Base-by-base conservation (phyloP, 495 filamentous ascomycete species). In the Neurospora tetraspora region DNA sequence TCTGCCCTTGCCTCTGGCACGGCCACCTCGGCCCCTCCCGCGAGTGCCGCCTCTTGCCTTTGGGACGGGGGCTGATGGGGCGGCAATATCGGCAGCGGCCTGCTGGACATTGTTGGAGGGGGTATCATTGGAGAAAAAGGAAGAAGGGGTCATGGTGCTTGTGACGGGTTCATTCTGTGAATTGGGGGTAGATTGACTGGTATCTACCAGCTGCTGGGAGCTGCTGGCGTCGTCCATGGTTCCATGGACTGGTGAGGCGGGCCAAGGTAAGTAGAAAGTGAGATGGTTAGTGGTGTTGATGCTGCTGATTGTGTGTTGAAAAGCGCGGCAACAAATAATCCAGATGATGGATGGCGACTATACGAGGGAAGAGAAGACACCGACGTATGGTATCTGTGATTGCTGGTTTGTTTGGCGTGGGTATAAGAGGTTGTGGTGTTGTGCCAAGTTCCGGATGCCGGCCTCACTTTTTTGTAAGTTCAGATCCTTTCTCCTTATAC, bases 11-110 rank as follows among this genome's bases (percentile, higher is more conserved):
- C 72, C 69, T 71, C 74, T 68, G 40, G 71, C 75, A 71, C 77
- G 76, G 31, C 79, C 53, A 18, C 53, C 81, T 68, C 79, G 72
- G 69, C 80, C 81, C 69, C 76, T 71, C 18, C 76, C 77, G 70
- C 79, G 79, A 68, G 74, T 53, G 31, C 70, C 47, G 38, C 70
- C 65, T 4, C 71, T 68, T 61, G 38, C n/a, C 53, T 65, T 65
- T 16, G 27, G 53, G 27, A 65, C 14, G 53, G 27, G 53, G 27
- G 27, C 53, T 65, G 53, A 65, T 34, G 53, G 53, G 27, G 53
- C 53, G 53, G 53, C 53, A 65, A 34, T 65, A 65, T 65, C 53
- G 53, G 53, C 53, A 34, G 53, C 14, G 14, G 53, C 2, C 27
- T 65, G 53, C 14, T 65, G 53, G 53, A 18, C 53, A 65, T 65